Evolutionary conservation across 2,329 filamentous ascomycete genomes (phyloP).

Genomic region (Proliferodiscus dingleyae): DNA sequence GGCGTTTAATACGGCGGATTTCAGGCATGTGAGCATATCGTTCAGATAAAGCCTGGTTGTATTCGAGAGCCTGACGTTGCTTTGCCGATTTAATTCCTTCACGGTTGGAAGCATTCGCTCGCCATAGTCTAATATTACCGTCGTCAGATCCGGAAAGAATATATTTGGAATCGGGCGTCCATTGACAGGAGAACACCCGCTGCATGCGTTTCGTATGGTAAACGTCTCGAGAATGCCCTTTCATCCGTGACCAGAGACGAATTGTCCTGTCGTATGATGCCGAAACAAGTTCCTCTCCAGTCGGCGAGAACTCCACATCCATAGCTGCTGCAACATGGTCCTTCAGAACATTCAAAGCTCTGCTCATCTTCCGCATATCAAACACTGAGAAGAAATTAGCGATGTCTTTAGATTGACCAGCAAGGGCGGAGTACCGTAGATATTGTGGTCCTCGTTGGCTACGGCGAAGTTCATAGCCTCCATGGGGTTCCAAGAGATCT

Average conservation of each 20-base stretch:
- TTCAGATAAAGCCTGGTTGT: conserved; percentile 78
- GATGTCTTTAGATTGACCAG: too few relatives aligned
- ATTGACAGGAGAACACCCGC: conserved; percentile 78
- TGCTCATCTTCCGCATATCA: conserved; percentile 86
- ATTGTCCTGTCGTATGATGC: conserved; percentile 87
- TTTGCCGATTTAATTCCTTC: conserved; percentile 81
- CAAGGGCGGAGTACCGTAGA: conserved; percentile 24
- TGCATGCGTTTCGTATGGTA: conserved; percentile 99
- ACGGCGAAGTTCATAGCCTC: conserved; percentile 93
- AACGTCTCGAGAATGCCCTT: conserved; percentile 83
- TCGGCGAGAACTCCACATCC: conserved; percentile 93
- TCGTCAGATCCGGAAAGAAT: conserved; percentile 89
- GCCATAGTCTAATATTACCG: conserved; percentile 87
- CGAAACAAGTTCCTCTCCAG: conserved; percentile 86
- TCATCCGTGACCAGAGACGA: conserved; percentile 73
- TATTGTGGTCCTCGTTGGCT: conserved; percentile 74
- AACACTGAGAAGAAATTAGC: conserved; percentile 60
- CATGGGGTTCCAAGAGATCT: conserved; percentile 91
- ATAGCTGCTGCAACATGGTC: conserved; percentile 89
- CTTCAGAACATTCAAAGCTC: conserved; percentile 83
- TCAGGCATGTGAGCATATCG: conserved; percentile 95
- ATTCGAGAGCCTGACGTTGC: conserved; percentile 84
- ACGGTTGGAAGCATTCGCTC: conserved; percentile 75
- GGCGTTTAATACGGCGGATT: conserved; percentile 81
- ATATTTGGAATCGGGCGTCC: conserved; percentile 86